Evolutionary conservation across 108 stramenopile genomes (phyloP).

Genomic region (Stephanodiscus minutulus): DNA sequence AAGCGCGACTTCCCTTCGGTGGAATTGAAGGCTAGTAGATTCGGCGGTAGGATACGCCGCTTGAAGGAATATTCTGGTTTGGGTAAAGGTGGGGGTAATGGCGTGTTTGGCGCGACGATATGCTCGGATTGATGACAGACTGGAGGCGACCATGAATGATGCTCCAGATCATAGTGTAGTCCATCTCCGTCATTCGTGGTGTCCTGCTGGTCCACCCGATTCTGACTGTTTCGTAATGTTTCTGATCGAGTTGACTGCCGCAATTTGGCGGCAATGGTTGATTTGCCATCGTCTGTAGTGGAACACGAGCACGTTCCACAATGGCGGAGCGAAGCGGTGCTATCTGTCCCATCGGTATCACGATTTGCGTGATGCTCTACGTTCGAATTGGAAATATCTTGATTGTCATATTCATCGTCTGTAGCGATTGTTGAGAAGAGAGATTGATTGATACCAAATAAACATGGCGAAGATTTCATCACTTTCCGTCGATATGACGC

Average conservation of each 20-base stretch:
- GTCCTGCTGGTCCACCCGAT: not conserved
- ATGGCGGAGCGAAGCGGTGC: not conserved
- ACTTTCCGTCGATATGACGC: not conserved
- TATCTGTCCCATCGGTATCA: not conserved
- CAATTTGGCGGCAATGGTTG: not conserved
- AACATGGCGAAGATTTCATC: not conserved
- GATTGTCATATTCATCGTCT: not conserved
- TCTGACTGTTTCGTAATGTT: not conserved
- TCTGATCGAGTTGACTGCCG: not conserved
- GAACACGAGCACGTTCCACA: not conserved
- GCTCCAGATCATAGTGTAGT: constrained; percentile 8
- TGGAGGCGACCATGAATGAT: not conserved
- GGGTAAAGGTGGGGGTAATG: constrained; percentile 64
- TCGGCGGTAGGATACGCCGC: constrained; percentile 64
- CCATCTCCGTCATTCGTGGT: not conserved
- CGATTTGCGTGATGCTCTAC: too few species aligned
- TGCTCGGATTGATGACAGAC: constrained; percentile 13
- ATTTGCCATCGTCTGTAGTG: not conserved
- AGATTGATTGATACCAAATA: not conserved
- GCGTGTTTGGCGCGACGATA: constrained; percentile 26
- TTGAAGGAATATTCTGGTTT: constrained; percentile 78
- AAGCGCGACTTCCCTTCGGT: constrained; percentile 54
- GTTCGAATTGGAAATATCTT: not conserved
- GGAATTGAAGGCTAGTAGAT: constrained; percentile 58
- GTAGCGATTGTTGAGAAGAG: constrained; percentile 3